Evolutionary conservation across 1,139 yeast species (phyloP).

Genomic region (Suhomyces panamericanus): DNA sequence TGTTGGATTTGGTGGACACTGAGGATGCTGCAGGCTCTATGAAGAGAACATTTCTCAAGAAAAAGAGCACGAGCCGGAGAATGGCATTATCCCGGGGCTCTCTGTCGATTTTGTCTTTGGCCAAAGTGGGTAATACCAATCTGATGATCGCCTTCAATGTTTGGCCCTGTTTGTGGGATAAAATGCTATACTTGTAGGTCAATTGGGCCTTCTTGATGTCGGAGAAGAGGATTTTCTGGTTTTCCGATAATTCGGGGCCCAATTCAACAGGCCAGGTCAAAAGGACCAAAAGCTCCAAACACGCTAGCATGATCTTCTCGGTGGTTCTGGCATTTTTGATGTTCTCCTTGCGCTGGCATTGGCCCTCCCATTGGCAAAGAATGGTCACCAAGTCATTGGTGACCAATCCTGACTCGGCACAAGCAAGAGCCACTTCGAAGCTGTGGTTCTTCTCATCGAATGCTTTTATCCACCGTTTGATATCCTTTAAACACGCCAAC

Average conservation of each 20-base stretch:
- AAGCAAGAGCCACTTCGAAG: constrained; percentile 84
- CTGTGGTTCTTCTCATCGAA: constrained; percentile 73
- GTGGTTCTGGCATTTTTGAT: constrained; percentile 36
- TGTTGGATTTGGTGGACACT: constrained; percentile 42
- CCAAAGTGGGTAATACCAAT: constrained; percentile 65
- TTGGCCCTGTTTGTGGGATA: constrained; percentile 59
- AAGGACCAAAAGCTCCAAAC: constrained; percentile 77
- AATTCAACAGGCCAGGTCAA: constrained; percentile 80
- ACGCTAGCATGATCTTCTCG: constrained; percentile 66
- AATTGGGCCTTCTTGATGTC: constrained; percentile 66
- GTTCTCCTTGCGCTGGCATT: constrained; percentile 22
- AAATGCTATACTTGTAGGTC: constrained; percentile 66
- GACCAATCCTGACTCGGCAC: constrained; percentile 78
- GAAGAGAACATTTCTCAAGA: constrained; percentile 72
- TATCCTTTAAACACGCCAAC: constrained; percentile 80
- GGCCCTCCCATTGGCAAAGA: constrained; percentile 70
- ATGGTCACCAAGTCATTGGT: constrained; percentile 73
- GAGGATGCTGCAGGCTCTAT: constrained; percentile 69
- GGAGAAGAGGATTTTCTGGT: constrained; percentile 59
- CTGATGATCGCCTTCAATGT: constrained; percentile 71
- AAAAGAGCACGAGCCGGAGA: constrained; percentile 66
- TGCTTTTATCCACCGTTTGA: constrained; percentile 81
- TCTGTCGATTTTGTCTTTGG: constrained; percentile 56
- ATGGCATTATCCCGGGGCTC: constrained; percentile 72
- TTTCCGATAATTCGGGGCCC: constrained; percentile 47